Evolutionary conservation across 2,329 filamentous ascomycete species (phyloP).

Genomic region (Periconia sp.): DNA sequence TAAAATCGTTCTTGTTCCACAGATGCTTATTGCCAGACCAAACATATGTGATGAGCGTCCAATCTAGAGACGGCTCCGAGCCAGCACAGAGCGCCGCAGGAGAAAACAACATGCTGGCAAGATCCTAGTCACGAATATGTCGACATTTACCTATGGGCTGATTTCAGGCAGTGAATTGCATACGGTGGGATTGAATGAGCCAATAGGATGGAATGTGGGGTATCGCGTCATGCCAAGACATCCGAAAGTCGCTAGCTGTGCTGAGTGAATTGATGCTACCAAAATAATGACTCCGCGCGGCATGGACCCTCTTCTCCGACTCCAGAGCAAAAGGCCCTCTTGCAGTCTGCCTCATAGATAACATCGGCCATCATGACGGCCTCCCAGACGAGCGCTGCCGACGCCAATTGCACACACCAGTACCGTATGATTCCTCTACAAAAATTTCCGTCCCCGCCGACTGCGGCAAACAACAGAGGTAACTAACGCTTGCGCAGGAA

Average conservation of each 20-base stretch:
- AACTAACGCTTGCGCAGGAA: slow-evolving; percentile 36
- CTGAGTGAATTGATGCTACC: slow-evolving; percentile 22
- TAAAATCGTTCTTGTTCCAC: too few relatives aligned
- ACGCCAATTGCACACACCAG: slow-evolving; percentile 26
- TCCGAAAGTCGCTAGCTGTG: slow-evolving; percentile 28
- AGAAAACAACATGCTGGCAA: too few relatives aligned
- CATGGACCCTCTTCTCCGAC: slow-evolving; percentile 16
- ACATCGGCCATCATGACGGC: slow-evolving; percentile 22
- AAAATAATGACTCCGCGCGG: slow-evolving; percentile 34
- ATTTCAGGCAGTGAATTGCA: too few relatives aligned
- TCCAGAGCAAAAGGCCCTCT: slow-evolving; percentile 16
- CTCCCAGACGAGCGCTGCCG: slow-evolving; percentile 10
- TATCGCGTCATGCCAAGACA: slow-evolving; percentile 41
- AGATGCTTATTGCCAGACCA: too few relatives aligned
- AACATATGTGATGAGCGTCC: too few relatives aligned
- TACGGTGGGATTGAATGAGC: too few relatives aligned
- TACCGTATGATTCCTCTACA: slow-evolving; percentile 1
- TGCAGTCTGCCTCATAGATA: slow-evolving; percentile 12
- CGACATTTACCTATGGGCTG: too few relatives aligned
- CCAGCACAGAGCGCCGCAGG: too few relatives aligned
- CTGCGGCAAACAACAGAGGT: slow-evolving; percentile 11
- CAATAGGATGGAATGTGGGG: too few relatives aligned
- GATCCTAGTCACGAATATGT: too few relatives aligned
- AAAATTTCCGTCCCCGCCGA: background rate
- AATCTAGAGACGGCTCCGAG: too few relatives aligned